These are phyloP conservation scores for Fusarium pseudocircinatum DNA, from an alignment of 2,329 filamentous ascomycete species.

Conservation along the genomic window DNA sequence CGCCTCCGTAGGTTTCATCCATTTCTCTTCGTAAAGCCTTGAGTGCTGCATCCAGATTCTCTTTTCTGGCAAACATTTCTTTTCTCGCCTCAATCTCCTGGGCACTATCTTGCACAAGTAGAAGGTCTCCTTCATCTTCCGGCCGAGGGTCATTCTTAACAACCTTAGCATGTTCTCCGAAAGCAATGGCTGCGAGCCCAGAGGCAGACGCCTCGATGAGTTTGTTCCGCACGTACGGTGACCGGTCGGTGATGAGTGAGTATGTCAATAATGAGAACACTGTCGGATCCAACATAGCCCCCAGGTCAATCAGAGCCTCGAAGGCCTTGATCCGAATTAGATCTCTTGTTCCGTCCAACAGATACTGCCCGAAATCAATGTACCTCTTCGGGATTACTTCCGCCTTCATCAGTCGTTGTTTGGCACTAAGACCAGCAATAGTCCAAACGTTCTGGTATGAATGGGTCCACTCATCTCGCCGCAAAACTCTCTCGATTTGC, in stretches of 20 bases:
- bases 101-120: constrained; percentile 56
- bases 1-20: constrained; percentile 52
- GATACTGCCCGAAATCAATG: constrained; percentile 69
- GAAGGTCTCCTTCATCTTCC: constrained; percentile 49
- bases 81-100: constrained; percentile 66
- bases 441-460: constrained; percentile 76
- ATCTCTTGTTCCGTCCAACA: constrained; percentile 71
- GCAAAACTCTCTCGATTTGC: constrained; percentile 72
- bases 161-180: constrained; percentile 66
- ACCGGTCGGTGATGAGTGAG: constrained; percentile 68
- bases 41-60: constrained; percentile 68
- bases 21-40: constrained; percentile 56
- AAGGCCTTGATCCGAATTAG: constrained; percentile 73
- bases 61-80: constrained; percentile 71
- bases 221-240: constrained; percentile 69
- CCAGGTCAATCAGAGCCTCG: constrained; percentile 71
- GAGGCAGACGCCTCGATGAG: constrained; percentile 68
- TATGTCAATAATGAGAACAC: constrained; percentile 67
- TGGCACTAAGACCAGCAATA: constrained; percentile 68
- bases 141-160: constrained; percentile 51
- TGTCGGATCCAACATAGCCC: constrained; percentile 63
- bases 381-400: constrained; percentile 65
- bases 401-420: constrained; percentile 71
- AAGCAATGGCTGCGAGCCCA: constrained; percentile 70
- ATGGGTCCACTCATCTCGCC: constrained; percentile 74